A percentile compares a stretch with the other conserved stretches of the same genome.
phyloP scores from a whole-genome alignment of 2,329 filamentous ascomycete genomes.

The Dothistroma pini region DNA sequence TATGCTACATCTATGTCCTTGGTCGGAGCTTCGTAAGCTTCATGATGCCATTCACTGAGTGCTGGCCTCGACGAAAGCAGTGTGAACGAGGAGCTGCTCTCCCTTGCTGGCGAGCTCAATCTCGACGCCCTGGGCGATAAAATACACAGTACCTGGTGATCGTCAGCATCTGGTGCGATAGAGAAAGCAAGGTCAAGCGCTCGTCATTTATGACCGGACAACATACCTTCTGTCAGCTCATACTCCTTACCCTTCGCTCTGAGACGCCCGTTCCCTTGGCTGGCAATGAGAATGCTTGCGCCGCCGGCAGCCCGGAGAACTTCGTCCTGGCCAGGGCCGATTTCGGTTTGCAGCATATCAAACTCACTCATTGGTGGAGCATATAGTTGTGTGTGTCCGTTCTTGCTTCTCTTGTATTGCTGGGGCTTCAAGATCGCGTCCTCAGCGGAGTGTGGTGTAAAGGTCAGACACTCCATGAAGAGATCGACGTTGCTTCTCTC shows the following conservation, averaged over 20 bases:
- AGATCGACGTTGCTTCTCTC: constrained; percentile 62
- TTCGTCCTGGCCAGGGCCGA: constrained; percentile 59
- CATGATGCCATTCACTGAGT: constrained; percentile 14
- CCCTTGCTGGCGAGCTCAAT: constrained; percentile 43
- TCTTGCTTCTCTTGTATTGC: constrained; percentile 50
- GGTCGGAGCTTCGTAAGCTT: neutral
- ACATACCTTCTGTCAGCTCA: constrained; percentile 51
- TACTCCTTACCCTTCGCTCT: constrained; percentile 51
- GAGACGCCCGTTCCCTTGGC: constrained; percentile 56
- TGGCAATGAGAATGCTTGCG: constrained; percentile 62
- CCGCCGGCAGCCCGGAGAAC: constrained; percentile 54
- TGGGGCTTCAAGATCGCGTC: constrained; percentile 55
- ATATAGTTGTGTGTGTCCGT: constrained; percentile 62
- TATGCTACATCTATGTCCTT: neutral
- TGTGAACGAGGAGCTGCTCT: constrained; percentile 46
- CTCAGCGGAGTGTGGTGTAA: constrained; percentile 56
- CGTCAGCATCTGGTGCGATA: neutral
- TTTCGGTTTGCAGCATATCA: constrained; percentile 58
- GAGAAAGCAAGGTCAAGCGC: too few species aligned
- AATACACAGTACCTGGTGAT: constrained; percentile 54
- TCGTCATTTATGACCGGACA: too few species aligned
- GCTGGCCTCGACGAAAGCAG: constrained; percentile 42
- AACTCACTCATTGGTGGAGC: constrained; percentile 69
- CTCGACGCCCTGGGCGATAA: constrained; percentile 58
- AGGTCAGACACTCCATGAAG: constrained; percentile 62